phyloP scores from a whole-genome alignment of 768 basidiomycete species.

The Serendipita vermifera region DNA sequence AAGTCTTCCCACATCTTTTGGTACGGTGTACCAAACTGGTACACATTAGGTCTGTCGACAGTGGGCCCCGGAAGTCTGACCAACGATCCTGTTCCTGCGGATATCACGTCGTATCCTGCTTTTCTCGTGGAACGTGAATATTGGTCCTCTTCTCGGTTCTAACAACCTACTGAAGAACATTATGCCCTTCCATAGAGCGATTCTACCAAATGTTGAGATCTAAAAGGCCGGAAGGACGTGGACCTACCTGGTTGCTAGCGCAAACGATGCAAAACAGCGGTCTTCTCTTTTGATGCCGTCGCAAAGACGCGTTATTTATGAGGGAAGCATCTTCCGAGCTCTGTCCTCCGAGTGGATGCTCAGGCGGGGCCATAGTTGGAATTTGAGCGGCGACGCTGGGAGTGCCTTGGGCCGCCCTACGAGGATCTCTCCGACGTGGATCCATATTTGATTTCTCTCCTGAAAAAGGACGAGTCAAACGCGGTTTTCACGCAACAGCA shows the following conservation, averaged over 20 bases:
- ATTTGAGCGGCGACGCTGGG: constrained; percentile 1
- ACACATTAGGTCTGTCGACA: constrained; percentile 96
- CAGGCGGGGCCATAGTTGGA: too few species aligned
- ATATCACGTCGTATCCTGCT: constrained; percentile 82
- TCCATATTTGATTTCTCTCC: too few species aligned
- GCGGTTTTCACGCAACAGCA: too few species aligned
- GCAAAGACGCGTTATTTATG: background rate
- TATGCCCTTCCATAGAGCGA: constrained; percentile 96
- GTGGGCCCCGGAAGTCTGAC: constrained; percentile 93
- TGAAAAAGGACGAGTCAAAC: too few species aligned
- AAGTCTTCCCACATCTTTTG: constrained; percentile 91
- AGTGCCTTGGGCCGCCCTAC: background rate
- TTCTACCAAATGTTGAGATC: constrained; percentile 41
- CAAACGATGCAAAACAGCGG: constrained; percentile 96
- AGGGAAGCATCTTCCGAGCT: background rate
- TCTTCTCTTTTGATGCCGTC: constrained; percentile 39
- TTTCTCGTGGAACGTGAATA: constrained; percentile 38
- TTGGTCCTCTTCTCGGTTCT: background rate
- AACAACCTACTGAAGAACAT: constrained; percentile 63
- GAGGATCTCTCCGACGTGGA: background rate
- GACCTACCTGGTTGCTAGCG: constrained; percentile 89
- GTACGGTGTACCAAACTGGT: constrained; percentile 93
- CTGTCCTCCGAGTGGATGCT: too few species aligned
- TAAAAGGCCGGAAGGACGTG: constrained; percentile 4
- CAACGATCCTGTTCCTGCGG: constrained; percentile 92